Evolutionary conservation across 2,329 filamentous ascomycete species (phyloP).

Genomic region (Colletotrichum truncatum): DNA sequence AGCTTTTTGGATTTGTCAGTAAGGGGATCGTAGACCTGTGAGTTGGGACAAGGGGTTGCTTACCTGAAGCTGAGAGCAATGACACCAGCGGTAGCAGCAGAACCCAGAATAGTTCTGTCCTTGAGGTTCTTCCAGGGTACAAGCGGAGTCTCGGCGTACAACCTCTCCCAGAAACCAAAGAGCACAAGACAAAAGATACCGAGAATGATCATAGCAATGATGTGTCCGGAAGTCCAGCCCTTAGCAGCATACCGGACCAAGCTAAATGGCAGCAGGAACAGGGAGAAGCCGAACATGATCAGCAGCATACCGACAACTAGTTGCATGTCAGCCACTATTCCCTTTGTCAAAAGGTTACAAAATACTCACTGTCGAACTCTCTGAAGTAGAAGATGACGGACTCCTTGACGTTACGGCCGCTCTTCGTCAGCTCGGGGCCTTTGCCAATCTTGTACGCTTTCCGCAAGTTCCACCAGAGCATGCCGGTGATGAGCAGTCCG

Average conservation of each 20-base stretch:
- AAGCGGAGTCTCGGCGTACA: conserved; percentile 56
- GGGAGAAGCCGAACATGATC: conserved; percentile 55
- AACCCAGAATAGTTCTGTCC: conserved; percentile 35
- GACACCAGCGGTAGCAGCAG: conserved; percentile 48
- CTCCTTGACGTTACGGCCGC: conserved; percentile 35
- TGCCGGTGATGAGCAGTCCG: conserved; percentile 12
- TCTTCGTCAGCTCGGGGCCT: conserved; percentile 29
- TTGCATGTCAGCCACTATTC: not conserved
- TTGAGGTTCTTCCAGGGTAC: conserved; percentile 51
- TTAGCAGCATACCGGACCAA: conserved; percentile 54
- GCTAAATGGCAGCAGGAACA: conserved; percentile 67
- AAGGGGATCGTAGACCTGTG: not conserved
- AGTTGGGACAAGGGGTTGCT: conserved; percentile 10
- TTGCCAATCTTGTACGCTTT: conserved; percentile 29
- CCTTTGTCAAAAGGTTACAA: not conserved
- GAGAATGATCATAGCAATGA: conserved; percentile 50
- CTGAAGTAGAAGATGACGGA: conserved; percentile 30
- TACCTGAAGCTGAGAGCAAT: conserved; percentile 52
- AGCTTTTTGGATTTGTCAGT: conserved; percentile 29
- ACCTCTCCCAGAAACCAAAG: conserved; percentile 48
- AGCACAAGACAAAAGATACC: conserved; percentile 19
- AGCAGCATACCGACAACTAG: conserved; percentile 56
- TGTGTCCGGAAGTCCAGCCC: conserved; percentile 50
- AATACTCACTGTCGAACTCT: conserved; percentile 38
- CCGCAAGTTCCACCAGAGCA: conserved; percentile 27